Conservation (phyloP, 139 green algal species). For the Coccomyxa sp. region DNA sequence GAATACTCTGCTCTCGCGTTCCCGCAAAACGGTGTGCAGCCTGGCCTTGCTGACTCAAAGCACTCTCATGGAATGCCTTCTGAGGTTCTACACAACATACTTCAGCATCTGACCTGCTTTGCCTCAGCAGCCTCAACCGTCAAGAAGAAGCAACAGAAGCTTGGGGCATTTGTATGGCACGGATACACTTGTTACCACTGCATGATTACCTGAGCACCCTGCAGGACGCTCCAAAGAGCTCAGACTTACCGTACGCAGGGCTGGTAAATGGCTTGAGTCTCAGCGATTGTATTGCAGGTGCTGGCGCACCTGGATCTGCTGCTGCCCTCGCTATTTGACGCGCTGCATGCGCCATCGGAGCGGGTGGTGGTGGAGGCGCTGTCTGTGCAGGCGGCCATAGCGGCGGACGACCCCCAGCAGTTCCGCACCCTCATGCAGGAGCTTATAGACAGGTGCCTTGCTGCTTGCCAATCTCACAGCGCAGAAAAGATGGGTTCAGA, state of each 20-base stretch:
- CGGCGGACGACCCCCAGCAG: slow-evolving; percentile 15
- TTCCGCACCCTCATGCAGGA: slow-evolving; percentile 56
- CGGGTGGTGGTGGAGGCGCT: slow-evolving; percentile 51
- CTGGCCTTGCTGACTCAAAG: not conserved
- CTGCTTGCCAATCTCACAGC: too few species aligned
- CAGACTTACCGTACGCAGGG: too few species aligned
- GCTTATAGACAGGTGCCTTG: slow-evolving; percentile 58
- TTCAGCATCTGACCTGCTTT: too few species aligned
- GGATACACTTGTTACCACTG: too few species aligned
- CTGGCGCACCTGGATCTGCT: slow-evolving; percentile 53
- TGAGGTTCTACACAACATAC: too few species aligned
- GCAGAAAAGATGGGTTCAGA: too few species aligned
- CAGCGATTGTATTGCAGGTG: slow-evolving; percentile 44
- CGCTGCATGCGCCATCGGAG: slow-evolving; percentile 44
- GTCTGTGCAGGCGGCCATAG: slow-evolving; percentile 28
- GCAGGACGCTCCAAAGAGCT: too few species aligned
- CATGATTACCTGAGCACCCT: too few species aligned
- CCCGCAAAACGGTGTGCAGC: not conserved
- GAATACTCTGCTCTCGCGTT: slow-evolving; percentile 34
- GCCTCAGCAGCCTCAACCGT: too few species aligned
- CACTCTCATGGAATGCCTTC: not conserved
- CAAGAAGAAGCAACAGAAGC: too few species aligned
- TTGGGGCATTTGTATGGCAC: too few species aligned
- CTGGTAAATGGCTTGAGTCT: too few species aligned
- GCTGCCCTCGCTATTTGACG: slow-evolving; percentile 64